These are phyloP conservation scores for Raphanus raphanistrum DNA, from an alignment of 345 rosid species.

Conservation along the genomic window DNA sequence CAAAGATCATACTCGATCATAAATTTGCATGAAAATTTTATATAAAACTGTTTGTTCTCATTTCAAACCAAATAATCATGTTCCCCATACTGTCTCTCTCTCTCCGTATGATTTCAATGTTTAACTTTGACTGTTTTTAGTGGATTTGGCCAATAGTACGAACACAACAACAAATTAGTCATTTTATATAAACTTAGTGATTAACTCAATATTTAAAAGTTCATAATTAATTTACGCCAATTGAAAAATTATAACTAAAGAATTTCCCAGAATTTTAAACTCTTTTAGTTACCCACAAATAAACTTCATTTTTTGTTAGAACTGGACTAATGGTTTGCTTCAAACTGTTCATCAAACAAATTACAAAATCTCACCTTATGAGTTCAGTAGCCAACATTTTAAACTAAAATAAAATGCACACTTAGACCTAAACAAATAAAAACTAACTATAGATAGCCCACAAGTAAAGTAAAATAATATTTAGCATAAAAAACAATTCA, in stretches of 20 bases:
- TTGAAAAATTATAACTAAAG: neutral
- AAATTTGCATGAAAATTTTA: no score
- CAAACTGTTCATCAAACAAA: neutral
- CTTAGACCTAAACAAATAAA: neutral
- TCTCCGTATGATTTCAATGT: no score
- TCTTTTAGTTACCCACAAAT: neutral
- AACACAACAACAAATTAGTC: no score
- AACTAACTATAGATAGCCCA: neutral
- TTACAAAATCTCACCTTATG: neutral
- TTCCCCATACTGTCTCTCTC: no score
- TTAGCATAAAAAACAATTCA: no score
- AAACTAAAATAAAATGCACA: neutral
- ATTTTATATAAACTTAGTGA: no score
- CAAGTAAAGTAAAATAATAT: no score
- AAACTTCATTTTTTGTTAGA: neutral
- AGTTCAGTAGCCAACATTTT: neutral
- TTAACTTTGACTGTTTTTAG: no score
- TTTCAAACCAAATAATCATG: no score
- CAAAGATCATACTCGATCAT: no score
- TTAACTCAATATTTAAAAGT: neutral
- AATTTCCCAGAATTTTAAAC: neutral
- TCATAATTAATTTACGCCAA: neutral
- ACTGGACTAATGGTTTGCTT: neutral
- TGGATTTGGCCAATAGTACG: no score
- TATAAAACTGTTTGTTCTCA: no score